A percentile compares a stretch with the other conserved stretches of the same genome.
phyloP scores from a whole-genome alignment of 352 stramenopile genomes.

The Globisporangium radiosum region DNA sequence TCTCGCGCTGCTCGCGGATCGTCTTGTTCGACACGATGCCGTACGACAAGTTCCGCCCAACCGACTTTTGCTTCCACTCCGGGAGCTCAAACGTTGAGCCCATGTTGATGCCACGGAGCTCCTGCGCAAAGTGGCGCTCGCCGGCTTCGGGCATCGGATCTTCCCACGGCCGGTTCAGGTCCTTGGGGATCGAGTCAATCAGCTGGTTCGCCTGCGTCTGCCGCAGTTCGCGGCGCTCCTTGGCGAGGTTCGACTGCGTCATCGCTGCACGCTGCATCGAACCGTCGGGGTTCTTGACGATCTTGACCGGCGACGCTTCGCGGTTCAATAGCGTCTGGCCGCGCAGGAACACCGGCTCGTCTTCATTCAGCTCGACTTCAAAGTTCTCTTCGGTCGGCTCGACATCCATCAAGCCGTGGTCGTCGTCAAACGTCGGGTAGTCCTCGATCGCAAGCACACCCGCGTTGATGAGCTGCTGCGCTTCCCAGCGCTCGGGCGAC shows the following conservation, averaged over 20 bases:
- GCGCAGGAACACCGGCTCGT: conserved; percentile 95
- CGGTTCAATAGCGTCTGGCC: conserved; percentile 90
- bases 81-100: conserved; percentile 86
- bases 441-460: conserved; percentile 97
- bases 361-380: conserved; percentile 95
- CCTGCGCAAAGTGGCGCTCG: conserved; percentile 96
- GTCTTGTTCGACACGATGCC: conserved; percentile 93
- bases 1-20: conserved; percentile 96
- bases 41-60: conserved; percentile 96
- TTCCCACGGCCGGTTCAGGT: conserved; percentile 98
- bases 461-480: conserved; percentile 96
- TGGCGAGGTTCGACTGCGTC: conserved; percentile 94
- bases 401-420: conserved; percentile 85
- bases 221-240: conserved; percentile 96
- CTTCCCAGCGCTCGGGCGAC: conserved; percentile 96
- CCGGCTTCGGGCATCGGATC: conserved; percentile 97
- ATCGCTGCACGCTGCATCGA: conserved; percentile 96
- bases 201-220: conserved; percentile 97
- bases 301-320: conserved; percentile 94
- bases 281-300: conserved; percentile 99
- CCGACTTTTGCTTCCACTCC: conserved; percentile 97
- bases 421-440: conserved; percentile 96
- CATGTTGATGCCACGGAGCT: conserved; percentile 91
- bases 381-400: conserved; percentile 84
- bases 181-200: conserved; percentile 96